Base-by-base conservation (phyloP, 352 stramenopile genomes). In the Phytophthora melonis region DNA sequence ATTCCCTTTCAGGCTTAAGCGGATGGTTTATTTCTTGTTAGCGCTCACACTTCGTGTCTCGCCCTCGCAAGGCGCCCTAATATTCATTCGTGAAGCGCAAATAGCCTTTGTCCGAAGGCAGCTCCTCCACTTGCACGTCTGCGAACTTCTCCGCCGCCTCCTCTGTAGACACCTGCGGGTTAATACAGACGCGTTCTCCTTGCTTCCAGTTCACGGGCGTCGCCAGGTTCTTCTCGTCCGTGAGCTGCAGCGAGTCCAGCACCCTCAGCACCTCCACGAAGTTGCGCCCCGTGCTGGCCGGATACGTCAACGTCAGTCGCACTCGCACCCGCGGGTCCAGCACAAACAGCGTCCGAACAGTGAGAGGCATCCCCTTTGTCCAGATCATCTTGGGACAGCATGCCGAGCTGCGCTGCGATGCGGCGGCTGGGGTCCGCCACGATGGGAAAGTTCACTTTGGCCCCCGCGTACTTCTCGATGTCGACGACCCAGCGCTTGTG, bases 181-280 rank as follows among this genome's bases (percentile, higher is more conserved):
- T 79, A 27, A 98, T 81, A 61, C 95, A 93, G 47, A 88, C 81
- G 1, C 80, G 75, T 13, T 90, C 72, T 25, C 88, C 88, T 60
- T 78, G 72, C 64, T 87, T 80, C 87, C 88, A 95, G 72, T 95
- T 93, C n/a, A 85, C 85, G 0, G 88, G 88, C 14, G 87, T 94
- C 21, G 87, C 82, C 30, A 85, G 30, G 50, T 82, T 71, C 47
- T 86, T 73, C 21, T 75, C 70, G 66, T 87, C 72, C 19, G 86
- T 89, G 25, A 97, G 75, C 78, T 97, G 90, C 23, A 98, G 79
- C 60, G 91, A 95, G 79, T 98, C 93, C 14, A 98, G 70, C 6
- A 97, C 89, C 41, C 94, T 86, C 59, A 98, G 66, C 53, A 99
- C 90, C 74, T 99, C 96, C 65, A 93, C 84, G 76, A 98, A 98